phyloP scores from a whole-genome alignment of 140 eudicot genomes.

The Anethum foeniculum region DNA sequence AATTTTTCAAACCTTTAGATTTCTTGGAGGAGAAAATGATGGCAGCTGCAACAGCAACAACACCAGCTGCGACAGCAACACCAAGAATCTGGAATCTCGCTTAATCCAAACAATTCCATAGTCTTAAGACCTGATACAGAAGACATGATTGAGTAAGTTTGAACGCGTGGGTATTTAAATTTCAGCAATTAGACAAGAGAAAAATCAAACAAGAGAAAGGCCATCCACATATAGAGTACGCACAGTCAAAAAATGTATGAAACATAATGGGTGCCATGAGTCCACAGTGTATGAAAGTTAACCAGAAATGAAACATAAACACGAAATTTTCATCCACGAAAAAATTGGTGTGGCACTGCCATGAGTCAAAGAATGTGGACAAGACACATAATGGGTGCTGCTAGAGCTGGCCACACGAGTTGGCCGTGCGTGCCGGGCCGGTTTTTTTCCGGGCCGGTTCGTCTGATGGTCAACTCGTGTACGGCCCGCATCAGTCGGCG shows the following conservation, averaged over 20 bases:
- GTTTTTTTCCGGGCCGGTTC: no score
- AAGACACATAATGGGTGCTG: not conserved
- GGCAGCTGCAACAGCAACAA: slow-evolving; percentile 35
- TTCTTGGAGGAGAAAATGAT: slow-evolving; percentile 36
- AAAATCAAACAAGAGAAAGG: not conserved
- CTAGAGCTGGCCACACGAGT: no score
- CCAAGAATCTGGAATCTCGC: slow-evolving; percentile 34
- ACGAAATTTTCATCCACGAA: not conserved
- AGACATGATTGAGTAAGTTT: not conserved
- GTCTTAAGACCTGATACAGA: not conserved
- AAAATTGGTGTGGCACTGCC: not conserved
- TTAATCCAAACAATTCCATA: slow-evolving; percentile 38
- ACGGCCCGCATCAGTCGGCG: no score
- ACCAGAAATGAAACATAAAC: not conserved
- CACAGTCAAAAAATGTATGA: no score
- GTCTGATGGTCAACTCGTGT: no score
- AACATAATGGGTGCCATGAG: no score
- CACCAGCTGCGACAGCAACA: slow-evolving; percentile 28
- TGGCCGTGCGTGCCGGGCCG: no score
- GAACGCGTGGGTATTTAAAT: not conserved
- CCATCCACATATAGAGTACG: not conserved
- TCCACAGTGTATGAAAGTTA: not conserved
- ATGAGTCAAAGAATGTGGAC: not conserved
- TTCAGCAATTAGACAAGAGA: not conserved
- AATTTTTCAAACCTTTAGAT: slow-evolving; percentile 32